These are phyloP conservation scores for Silene vulgaris DNA, from an alignment of 179 eudicot species.

Conservation along the genomic window DNA sequence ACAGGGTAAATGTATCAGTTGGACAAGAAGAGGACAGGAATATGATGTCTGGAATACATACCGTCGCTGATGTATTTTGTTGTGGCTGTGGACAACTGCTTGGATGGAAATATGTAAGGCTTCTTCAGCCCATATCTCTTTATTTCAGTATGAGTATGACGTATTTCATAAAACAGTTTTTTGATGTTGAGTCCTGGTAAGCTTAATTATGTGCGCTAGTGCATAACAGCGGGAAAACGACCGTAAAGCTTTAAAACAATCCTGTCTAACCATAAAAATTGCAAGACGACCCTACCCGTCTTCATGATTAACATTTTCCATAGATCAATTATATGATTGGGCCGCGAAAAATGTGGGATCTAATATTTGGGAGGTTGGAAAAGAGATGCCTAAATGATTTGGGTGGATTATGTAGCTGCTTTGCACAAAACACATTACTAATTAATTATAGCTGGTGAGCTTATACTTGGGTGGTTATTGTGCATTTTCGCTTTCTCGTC, in stretches of 20 bases:
- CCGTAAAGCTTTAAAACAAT: too few relatives aligned
- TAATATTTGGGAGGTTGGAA: too few relatives aligned
- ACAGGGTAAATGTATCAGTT: conserved; percentile 37
- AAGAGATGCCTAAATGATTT: too few relatives aligned
- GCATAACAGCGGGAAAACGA: too few relatives aligned
- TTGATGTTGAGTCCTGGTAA: too few relatives aligned
- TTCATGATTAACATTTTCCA: not conserved
- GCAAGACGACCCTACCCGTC: not conserved
- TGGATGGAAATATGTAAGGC: conserved; percentile 52
- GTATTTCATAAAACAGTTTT: too few relatives aligned
- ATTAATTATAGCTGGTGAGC: not conserved
- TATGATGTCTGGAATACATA: conserved; percentile 46
- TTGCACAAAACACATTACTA: not conserved
- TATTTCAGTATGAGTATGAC: too few relatives aligned
- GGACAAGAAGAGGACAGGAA: conserved; percentile 42
- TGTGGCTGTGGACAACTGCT: conserved; percentile 48
- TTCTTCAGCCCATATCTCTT: not conserved
- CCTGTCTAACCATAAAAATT: too few relatives aligned
- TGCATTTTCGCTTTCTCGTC: not conserved
- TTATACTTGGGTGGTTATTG: not conserved
- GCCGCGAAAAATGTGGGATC: not conserved
- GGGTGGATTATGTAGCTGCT: not conserved
- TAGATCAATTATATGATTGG: not conserved
- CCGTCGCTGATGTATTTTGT: conserved; percentile 44
- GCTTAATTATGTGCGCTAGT: too few relatives aligned